phyloP scores from a whole-genome alignment of 176 grass and related monocot species.

The Miscanthus lutarioriparius region DNA sequence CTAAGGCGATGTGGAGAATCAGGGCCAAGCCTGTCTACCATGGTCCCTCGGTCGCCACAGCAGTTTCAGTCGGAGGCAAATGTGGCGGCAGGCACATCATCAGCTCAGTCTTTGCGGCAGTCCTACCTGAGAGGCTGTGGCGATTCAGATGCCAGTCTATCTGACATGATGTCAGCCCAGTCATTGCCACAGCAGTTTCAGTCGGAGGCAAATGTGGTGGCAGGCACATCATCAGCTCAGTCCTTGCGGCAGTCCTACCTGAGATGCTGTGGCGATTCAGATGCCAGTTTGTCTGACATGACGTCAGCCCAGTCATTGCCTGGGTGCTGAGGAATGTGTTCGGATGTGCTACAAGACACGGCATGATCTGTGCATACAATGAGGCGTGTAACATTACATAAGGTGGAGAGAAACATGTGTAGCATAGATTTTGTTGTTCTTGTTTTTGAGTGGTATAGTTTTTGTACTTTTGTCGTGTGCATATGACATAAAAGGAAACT shows the following conservation, averaged over 20 bases:
- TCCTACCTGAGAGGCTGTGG: slow-evolving; percentile 67
- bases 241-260: slow-evolving; percentile 76
- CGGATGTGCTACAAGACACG: not conserved
- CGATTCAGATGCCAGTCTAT: slow-evolving; percentile 67
- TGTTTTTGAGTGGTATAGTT: not conserved
- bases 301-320: slow-evolving; percentile 71
- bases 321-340: slow-evolving; percentile 40
- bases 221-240: slow-evolving; percentile 53
- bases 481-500: not conserved
- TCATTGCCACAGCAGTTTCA: slow-evolving; percentile 53
- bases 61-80: slow-evolving; percentile 50
- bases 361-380: slow-evolving; percentile 18
- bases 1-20: slow-evolving; percentile 57
- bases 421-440: not conserved
- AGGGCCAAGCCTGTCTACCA: slow-evolving; percentile 57
- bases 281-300: slow-evolving; percentile 67
- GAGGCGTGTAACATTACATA: slow-evolving; percentile 18
- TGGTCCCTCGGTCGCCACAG: slow-evolving; percentile 42
- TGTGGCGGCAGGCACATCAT: slow-evolving; percentile 46
- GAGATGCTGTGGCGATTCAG: slow-evolving; percentile 61
- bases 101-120: slow-evolving; percentile 60
- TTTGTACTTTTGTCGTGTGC: slow-evolving; percentile 2
- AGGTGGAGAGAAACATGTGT: slow-evolving; percentile 1
- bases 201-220: slow-evolving; percentile 43
- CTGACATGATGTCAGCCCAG: slow-evolving; percentile 62